Evolutionary conservation across 1,139 yeast species (phyloP), one percentile per base, ranked within the genome.

Genomic region (Geotrichum bryndzae): DNA sequence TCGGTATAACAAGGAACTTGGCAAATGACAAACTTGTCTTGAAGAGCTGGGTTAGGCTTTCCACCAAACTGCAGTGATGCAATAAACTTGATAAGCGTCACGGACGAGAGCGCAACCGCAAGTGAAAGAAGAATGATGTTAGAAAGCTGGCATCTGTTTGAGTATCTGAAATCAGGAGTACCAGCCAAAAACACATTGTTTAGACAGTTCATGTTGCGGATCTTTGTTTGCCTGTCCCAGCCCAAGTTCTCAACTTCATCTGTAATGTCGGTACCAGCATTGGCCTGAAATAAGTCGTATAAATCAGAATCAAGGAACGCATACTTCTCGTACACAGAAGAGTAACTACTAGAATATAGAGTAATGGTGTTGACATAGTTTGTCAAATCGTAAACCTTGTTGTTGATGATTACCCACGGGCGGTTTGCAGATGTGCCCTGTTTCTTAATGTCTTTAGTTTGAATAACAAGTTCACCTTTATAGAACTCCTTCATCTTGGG

Each of bases 1-100:
- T 77, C 80, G 8, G 80, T 77, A 64, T 77, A 77, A 11, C 76
- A 77, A 2, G 80, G 80, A 50, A 77, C 74, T 63, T 77, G 80
- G 64, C 79, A 76, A 15, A 77, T 70, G 29, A 77, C 77, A 65
- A 74, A 77, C 64, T 74, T 72, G 64, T 75, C 77, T 60, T 76
- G 77, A 25, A 71, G 69, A 3, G 75, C 70, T 0, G 80, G 80
- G 60, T 70, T 62, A 22, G 72, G 68, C 60, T 70, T 71, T 25
- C 73, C 65, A 2, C 78, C 76, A 59, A 77, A 75, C 52, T 77
- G 72, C 31, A 77, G 54, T 2, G 80, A 73, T 0, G 80, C 74
- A 58, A 77, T 54, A 62, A 77, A 77, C 64, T 77, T 77, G 66
- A 77, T 64, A 7, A 73, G 66, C 2, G 79, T 77, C 33, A 77